Evolutionary conservation across 2,329 filamentous ascomycete species (phyloP).

Genomic region (Ceratocystis huliohia): DNA sequence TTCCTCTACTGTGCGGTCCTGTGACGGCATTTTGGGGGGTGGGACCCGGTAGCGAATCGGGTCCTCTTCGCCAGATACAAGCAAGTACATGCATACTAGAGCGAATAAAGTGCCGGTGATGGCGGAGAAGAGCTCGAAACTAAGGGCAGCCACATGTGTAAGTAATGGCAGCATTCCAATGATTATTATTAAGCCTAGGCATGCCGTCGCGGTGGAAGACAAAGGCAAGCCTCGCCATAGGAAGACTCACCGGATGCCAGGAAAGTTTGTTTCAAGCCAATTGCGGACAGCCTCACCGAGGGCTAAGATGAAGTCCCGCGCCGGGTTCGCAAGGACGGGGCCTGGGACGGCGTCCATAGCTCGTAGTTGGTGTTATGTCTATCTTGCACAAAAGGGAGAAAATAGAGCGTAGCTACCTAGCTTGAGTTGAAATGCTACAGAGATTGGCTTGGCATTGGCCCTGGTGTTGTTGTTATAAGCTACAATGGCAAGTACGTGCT

Average conservation of each 20-base stretch:
- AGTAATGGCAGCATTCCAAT: background rate
- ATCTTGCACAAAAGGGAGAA: background rate
- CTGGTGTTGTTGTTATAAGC: no score
- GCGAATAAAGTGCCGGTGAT: conserved; percentile 27
- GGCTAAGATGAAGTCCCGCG: conserved; percentile 13
- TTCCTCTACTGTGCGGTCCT: conserved; percentile 44
- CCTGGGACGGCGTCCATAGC: conserved; percentile 5
- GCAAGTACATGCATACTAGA: conserved; percentile 26
- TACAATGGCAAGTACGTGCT: no score
- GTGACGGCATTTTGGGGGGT: conserved; percentile 47
- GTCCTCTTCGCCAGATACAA: conserved; percentile 28
- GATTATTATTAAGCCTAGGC: no score
- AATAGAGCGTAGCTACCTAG: background rate
- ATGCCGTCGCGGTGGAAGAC: no score
- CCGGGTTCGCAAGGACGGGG: conserved; percentile 15
- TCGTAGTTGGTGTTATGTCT: background rate
- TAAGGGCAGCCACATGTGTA: conserved; percentile 11
- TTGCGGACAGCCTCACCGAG: conserved; percentile 10
- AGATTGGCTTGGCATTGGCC: background rate
- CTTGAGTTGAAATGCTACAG: background rate
- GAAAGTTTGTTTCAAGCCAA: conserved; percentile 11
- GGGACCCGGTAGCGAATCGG: conserved; percentile 49
- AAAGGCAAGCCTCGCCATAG: no score
- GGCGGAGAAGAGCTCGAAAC: conserved; percentile 26
- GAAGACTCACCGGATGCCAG: conserved; percentile 15